Conservation (phyloP, 2,329 filamentous ascomycete genomes). For the Fusarium sp. region DNA sequence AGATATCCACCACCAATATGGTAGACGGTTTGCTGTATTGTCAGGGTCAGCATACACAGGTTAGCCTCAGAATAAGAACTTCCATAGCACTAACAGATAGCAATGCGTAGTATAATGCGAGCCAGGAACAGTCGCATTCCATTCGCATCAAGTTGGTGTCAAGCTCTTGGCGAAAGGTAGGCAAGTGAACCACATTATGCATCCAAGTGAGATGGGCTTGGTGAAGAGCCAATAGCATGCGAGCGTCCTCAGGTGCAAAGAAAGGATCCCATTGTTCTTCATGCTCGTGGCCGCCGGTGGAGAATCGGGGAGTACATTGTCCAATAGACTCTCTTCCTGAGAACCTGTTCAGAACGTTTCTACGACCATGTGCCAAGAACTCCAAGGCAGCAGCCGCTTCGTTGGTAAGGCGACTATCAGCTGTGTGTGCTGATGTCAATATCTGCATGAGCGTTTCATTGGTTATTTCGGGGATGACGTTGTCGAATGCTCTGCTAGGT, state of each 20-base stretch:
- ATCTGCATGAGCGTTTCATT: not conserved
- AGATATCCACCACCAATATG: not conserved
- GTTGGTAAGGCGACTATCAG: not conserved
- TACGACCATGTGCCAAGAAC: not conserved
- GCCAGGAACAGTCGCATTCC: not conserved
- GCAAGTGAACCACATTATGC: not conserved
- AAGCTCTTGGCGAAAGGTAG: not conserved
- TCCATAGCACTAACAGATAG: not conserved
- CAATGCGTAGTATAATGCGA: not conserved
- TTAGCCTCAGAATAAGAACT: not conserved
- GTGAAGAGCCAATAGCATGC: not conserved
- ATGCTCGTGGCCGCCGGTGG: not conserved
- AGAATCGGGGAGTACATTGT: not conserved
- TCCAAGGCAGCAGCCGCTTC: not conserved
- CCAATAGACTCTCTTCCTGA: not conserved
- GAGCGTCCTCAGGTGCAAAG: not conserved
- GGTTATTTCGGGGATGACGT: not conserved
- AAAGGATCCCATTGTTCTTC: not conserved
- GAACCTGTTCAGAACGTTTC: not conserved
- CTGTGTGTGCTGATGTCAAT: not conserved
- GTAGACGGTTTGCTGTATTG: not conserved
- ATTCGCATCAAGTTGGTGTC: not conserved
- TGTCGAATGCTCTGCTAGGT: not conserved
- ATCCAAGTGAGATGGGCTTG: not conserved
- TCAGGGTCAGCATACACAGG: not conserved